Base-by-base conservation (phyloP, 2,329 filamentous ascomycete species). In the Phaeosphaeria sp. region DNA sequence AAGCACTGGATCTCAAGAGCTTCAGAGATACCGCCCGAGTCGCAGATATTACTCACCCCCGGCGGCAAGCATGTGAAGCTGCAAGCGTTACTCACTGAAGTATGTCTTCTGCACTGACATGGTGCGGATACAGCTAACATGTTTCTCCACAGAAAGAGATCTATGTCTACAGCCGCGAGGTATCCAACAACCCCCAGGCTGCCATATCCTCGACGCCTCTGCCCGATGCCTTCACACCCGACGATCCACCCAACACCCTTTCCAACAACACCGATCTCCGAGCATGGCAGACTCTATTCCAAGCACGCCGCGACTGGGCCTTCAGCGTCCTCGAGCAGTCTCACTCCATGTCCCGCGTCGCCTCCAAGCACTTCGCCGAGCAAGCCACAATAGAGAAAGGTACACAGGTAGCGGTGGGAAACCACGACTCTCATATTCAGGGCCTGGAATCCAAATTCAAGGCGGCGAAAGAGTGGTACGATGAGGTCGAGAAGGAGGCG, bases 251-350 rank as follows among this genome's bases (percentile, higher is more conserved):
- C n/a, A 93, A 96, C 76, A 90, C 88, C 43, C 90, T 96, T 66
- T 84, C 89, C 44, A 88, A 93, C 71, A 89, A 92, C 60, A 91
- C 90, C 59, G 89, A 93, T 61, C 83, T 97, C 54, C 84, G 89
- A 69, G 89, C 93, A 86, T 99, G 95, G 94, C 91, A 92, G 74
- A 87, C 89, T 46, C 83, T 98, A 21, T 97, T 95, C 81, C 90
- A 89, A 75, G 85, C 89, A 57, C 89, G 95, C 58, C 87, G 89
- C 68, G 84, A 85, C 65, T 99, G 95, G 95, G 90, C 93, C 0
- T 79, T 89, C 52, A 83, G 83, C 41, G 79, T 96, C 33, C 84
- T 90, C 6, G 86, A 89, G 23, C 88, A 89, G 65, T 94, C 91
- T 67, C 82, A 82, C 50, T 80, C 81, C 50, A 89, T 92, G 80